Conservation (phyloP, 2,329 filamentous ascomycete species). For the Lachnellula suecica region DNA sequence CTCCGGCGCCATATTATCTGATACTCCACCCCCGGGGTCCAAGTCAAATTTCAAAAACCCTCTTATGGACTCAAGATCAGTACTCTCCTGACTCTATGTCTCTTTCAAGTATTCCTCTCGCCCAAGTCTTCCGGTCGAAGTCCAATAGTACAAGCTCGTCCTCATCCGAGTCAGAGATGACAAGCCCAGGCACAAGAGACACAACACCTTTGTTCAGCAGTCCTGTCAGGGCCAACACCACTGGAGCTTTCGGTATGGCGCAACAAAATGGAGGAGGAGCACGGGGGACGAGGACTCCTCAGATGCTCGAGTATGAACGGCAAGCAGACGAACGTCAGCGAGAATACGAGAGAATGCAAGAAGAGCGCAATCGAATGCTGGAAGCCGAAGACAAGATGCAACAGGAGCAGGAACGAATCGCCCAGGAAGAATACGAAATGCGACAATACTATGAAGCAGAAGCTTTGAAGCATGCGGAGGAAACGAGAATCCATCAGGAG, state of each 20-base stretch:
- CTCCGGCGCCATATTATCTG: constrained; percentile 1
- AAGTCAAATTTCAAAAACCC: neutral
- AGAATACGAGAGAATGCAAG: constrained; percentile 28
- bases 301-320: constrained; percentile 32
- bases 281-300: constrained; percentile 30
- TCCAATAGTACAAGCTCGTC: constrained; percentile 9
- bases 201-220: neutral
- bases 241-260: constrained; percentile 1
- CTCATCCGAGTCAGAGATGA: constrained; percentile 4
- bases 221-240: neutral
- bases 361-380: constrained; percentile 28
- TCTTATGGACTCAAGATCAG: neutral
- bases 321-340: constrained; percentile 30
- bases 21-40: neutral
- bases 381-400: constrained; percentile 23
- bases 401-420: constrained; percentile 28
- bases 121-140: constrained; percentile 21
- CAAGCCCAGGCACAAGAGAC: neutral
- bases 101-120: constrained; percentile 32
- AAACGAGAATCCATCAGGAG: constrained; percentile 30
- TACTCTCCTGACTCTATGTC: constrained; percentile 26
- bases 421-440: constrained; percentile 34
- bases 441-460: constrained; percentile 33
- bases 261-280: neutral
- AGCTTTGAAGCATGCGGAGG: constrained; percentile 30